Conservation (phyloP, 1,284 basidiomycete species). For the Exsudoporus floridanus region DNA sequence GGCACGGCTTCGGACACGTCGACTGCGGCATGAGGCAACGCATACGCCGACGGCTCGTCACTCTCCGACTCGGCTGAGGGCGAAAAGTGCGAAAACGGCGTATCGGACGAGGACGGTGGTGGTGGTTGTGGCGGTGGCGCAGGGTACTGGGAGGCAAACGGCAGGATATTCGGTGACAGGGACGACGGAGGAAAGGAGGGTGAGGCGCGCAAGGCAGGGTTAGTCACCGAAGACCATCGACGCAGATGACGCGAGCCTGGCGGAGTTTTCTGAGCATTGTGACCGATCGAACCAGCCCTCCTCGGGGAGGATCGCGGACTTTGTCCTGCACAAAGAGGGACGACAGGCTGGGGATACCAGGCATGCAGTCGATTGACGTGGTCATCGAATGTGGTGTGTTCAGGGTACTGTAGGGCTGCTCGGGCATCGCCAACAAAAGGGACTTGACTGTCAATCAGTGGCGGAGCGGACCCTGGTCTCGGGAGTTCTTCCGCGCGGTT, state of each 20-base stretch:
- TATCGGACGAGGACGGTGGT: slow-evolving; percentile 17
- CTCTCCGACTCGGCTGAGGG: slow-evolving; percentile 29
- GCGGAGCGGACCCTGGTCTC: slow-evolving; percentile 32
- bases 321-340: slow-evolving; percentile 17
- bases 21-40: slow-evolving; percentile 22
- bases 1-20: slow-evolving; percentile 16
- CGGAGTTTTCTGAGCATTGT: slow-evolving; percentile 34
- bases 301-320: slow-evolving; percentile 36
- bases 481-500: slow-evolving; percentile 24
- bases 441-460: slow-evolving; percentile 31
- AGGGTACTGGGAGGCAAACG: slow-evolving; percentile 24
- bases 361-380: slow-evolving; percentile 18
- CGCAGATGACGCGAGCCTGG: slow-evolving; percentile 31
- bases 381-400: slow-evolving; percentile 18
- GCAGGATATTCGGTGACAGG: slow-evolving; percentile 14
- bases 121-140: slow-evolving; percentile 1
- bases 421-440: slow-evolving; percentile 30
- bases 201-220: slow-evolving; percentile 29
- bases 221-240: slow-evolving; percentile 35
- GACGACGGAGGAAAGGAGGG: slow-evolving; percentile 19
- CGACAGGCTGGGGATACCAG: slow-evolving; percentile 27
- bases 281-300: slow-evolving; percentile 36
- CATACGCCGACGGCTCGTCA: slow-evolving; percentile 21
- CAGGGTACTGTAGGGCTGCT: slow-evolving; percentile 20
- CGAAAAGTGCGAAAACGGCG: slow-evolving; percentile 20